phyloP scores from a whole-genome alignment of 2,329 filamentous ascomycete species.

The Xylaria sp. region DNA sequence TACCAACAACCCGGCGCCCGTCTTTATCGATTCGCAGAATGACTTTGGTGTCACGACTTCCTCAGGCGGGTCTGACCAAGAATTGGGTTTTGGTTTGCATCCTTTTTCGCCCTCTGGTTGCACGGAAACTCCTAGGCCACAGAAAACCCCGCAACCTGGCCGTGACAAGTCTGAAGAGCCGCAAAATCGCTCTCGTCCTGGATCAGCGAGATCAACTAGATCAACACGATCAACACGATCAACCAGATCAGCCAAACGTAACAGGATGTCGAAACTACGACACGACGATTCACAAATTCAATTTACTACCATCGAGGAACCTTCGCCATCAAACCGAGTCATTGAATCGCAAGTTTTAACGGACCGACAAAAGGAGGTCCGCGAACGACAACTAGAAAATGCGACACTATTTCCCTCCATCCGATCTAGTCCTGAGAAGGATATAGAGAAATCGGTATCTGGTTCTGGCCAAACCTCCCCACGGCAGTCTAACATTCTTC shows the following conservation, averaged over 20 bases:
- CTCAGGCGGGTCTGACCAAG: constrained; percentile 32
- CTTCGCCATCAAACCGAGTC: constrained; percentile 53
- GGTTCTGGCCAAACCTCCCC: not conserved
- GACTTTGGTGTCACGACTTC: constrained; percentile 42
- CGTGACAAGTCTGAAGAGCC: constrained; percentile 36
- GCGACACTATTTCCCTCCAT: constrained; percentile 72
- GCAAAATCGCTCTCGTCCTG: constrained; percentile 36
- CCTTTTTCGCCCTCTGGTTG: constrained; percentile 32
- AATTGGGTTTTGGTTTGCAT: constrained; percentile 23
- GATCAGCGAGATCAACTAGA: constrained; percentile 36
- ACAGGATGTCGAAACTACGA: constrained; percentile 61
- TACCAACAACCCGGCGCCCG: constrained; percentile 46
- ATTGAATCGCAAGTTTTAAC: constrained; percentile 77
- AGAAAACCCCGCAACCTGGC: constrained; percentile 42
- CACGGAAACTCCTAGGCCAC: constrained; percentile 43
- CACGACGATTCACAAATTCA: constrained; percentile 85
- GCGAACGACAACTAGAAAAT: constrained; percentile 71
- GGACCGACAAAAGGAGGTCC: constrained; percentile 78
- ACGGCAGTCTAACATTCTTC: constrained; percentile 7
- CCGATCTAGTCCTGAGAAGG: constrained; percentile 54
- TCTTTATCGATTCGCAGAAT: constrained; percentile 57
- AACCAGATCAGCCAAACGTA: constrained; percentile 40
- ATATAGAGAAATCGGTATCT: constrained; percentile 19
- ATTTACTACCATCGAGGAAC: constrained; percentile 72
- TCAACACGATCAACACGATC: constrained; percentile 34